These are phyloP conservation scores for Priceomyces haplophilus DNA, from an alignment of 805 yeast genomes.

Conservation along the genomic window DNA sequence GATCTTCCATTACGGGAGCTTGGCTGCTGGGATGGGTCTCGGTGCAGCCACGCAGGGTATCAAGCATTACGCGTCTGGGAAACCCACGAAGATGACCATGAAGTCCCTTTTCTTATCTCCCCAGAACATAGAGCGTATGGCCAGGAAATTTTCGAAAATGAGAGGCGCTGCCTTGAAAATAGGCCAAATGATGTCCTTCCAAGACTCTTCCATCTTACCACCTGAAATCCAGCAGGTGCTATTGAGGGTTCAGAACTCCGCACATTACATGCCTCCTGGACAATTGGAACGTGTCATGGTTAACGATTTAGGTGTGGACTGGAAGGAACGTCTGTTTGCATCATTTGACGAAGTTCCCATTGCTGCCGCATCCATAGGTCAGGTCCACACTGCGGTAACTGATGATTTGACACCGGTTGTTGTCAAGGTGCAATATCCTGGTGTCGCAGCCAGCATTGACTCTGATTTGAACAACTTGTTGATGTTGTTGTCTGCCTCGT, in stretches of 20 bases:
- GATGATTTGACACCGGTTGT: constrained; percentile 73
- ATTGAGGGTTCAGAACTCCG: constrained; percentile 84
- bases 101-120: constrained; percentile 69
- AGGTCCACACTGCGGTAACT: constrained; percentile 83
- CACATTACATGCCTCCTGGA: constrained; percentile 93
- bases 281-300: constrained; percentile 78
- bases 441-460: constrained; percentile 90
- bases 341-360: constrained; percentile 84
- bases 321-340: constrained; percentile 68
- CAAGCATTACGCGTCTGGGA: constrained; percentile 59
- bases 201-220: constrained; percentile 83
- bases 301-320: constrained; percentile 69
- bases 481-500: constrained; percentile 79
- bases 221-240: constrained; percentile 78
- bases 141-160: constrained; percentile 86
- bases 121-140: constrained; percentile 81
- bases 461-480: constrained; percentile 86
- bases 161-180: constrained; percentile 98
- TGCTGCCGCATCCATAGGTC: constrained; percentile 96
- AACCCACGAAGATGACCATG: constrained; percentile 43
- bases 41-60: constrained; percentile 80
- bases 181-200: constrained; percentile 96
- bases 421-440: constrained; percentile 95
- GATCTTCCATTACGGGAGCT: constrained; percentile 85
- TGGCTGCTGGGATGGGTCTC: constrained; percentile 88